A percentile compares a stretch with the other conserved stretches of the same genome.
These are phyloP conservation scores for Cyclostephanos invisitatus DNA, from an alignment of 108 stramenopile genomes.

Conservation along the genomic window DNA sequence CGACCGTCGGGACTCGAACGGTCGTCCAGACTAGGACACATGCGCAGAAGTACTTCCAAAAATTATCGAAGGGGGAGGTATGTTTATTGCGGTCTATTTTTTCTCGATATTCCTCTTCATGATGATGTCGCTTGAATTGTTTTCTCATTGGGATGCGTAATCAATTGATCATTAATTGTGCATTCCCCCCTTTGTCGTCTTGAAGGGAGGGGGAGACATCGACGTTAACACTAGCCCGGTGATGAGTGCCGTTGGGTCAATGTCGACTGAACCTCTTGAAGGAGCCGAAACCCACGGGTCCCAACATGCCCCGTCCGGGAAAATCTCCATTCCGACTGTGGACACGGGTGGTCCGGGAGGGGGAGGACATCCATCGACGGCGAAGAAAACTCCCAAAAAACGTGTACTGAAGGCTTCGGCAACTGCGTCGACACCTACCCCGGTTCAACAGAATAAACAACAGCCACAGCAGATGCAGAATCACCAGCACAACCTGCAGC, in stretches of 20 bases:
- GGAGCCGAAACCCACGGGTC: slow-evolving; percentile 13
- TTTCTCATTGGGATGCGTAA: neutral
- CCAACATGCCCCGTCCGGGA: neutral
- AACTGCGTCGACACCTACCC: neutral
- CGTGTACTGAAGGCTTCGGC: neutral
- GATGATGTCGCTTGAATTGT: neutral
- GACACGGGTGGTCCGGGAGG: slow-evolving; percentile 16
- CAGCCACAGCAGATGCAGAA: slow-evolving; percentile 1
- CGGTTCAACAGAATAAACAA: neutral
- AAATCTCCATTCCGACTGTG: slow-evolving; percentile 25
- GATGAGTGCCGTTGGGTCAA: neutral
- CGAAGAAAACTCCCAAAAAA: slow-evolving; percentile 19
- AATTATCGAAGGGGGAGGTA: slow-evolving; percentile 80
- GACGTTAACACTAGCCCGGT: neutral
- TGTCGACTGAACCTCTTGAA: neutral
- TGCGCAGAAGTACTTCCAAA: slow-evolving; percentile 99
- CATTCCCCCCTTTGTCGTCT: neutral
- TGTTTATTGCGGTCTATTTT: slow-evolving; percentile 6
- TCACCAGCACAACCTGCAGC: slow-evolving; percentile 7
- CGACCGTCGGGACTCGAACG: slow-evolving; percentile 91
- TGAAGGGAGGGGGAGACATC: slow-evolving; percentile 8
- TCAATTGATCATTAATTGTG: too few species aligned
- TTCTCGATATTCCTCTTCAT: neutral
- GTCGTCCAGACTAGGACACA: slow-evolving; percentile 99
- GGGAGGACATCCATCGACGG: slow-evolving; percentile 6